Evolutionary conservation across 2,329 filamentous ascomycete species (phyloP), one percentile per base, ranked within the genome.

Genomic region (Aphanocladium album): DNA sequence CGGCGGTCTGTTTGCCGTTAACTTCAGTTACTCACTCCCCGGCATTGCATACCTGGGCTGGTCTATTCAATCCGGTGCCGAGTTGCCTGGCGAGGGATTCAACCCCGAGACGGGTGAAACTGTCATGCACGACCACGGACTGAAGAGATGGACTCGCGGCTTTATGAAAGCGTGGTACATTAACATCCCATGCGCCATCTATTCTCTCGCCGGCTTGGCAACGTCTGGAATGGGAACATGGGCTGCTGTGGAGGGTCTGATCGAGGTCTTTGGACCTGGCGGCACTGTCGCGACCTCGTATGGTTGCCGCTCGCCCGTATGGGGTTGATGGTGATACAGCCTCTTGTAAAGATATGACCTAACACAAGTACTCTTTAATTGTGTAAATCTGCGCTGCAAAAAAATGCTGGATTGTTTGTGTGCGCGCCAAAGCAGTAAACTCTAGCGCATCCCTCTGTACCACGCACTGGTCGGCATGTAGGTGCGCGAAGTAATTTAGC

Each of bases 21-120:
- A 82, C 64, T 85, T 86, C 70, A 82, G 78, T 7, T 86, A 86
- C 70, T 83, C 81, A 3, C 80, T 85, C 65, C 82, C 83, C 0
- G 79, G 80, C 30, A 51, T 61, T 27, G 53, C 53, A 5, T 55
- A 45, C 14, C 43, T 61, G 2, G 60, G 51, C 3, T 61, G 53
- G 51, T 57, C 43, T 8, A 35, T 57, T 6, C 45, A 57, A 27
- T 19, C 25, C 4, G 53, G 33, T 9, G 60, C 60, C 11, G 47
- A 25, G n/a, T 53, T 61, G 2, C 60, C 60, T 11, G 53, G 53
- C 1, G 60, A 61, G 21, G 53, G 47, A 1, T 61, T 61, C 39
- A 39, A 57, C 17, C 60, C 60, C 7, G 53, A 46, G 16, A 60
- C 57, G 5, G 57, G 57, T 27, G 57, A 60, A 21, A 54, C 14